Percentiles rank a stretch among this genome's conserved stretches.
phyloP scores from a whole-genome alignment of 129 eudicot genomes.

The sunflower (Helianthus annuus) region DNA sequence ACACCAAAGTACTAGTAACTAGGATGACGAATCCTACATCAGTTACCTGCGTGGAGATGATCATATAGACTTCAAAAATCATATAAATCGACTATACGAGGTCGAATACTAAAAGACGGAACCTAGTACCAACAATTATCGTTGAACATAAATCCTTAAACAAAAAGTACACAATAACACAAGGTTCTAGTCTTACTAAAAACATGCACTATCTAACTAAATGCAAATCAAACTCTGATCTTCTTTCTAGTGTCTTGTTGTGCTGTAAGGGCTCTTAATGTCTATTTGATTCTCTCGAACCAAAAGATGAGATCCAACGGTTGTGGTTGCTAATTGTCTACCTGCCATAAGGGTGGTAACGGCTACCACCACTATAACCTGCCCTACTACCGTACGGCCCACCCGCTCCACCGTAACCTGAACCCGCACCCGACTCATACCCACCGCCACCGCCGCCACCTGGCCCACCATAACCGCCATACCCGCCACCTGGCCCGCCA shows the following conservation, averaged over 20 bases:
- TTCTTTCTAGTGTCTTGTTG: conserved; percentile 46
- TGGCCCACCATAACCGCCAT: conserved; percentile 68
- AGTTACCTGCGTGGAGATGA: no score
- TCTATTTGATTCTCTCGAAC: conserved; percentile 31
- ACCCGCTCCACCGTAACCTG: conserved; percentile 70
- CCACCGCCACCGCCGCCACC: conserved; percentile 41
- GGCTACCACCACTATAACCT: conserved; percentile 67
- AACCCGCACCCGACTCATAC: conserved; percentile 56
- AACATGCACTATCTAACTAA: no score
- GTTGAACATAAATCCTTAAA: no score
- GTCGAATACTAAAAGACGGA: no score
- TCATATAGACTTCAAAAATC: no score
- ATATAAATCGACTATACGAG: no score
- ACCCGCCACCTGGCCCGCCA: conserved; percentile 63
- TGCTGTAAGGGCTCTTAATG: conserved; percentile 30
- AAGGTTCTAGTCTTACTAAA: conserved; percentile 37
- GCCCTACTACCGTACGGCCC: conserved; percentile 75
- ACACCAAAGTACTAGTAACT: no score
- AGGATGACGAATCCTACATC: no score
- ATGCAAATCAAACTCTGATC: conserved; percentile 31
- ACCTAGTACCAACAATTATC: no score
- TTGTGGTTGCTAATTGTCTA: conserved; percentile 43
- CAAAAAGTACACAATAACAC: conserved; percentile 28
- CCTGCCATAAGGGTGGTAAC: conserved; percentile 92
- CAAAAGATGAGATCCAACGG: conserved; percentile 28